A percentile compares a stretch with the other conserved stretches of the same genome.
Evolutionary conservation across 208 protist species (phyloP).

Genomic region (Porcisia hertigi): DNA sequence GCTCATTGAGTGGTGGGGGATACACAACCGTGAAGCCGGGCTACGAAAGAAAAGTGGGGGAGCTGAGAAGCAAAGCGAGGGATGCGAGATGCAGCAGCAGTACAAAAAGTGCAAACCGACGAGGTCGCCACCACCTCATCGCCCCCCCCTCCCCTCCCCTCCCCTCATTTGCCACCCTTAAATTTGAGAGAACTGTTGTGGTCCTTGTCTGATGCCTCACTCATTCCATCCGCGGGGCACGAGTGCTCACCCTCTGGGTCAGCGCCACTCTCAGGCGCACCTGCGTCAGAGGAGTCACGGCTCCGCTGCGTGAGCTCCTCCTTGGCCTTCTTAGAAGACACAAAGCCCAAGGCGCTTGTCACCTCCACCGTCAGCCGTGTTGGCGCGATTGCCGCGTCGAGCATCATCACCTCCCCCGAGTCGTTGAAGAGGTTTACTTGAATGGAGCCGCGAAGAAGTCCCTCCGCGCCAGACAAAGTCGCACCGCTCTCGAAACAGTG

Average conservation of each 20-base stretch:
- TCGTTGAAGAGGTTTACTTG: conserved; percentile 84
- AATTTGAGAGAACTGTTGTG: neutral
- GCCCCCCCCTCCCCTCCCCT: neutral
- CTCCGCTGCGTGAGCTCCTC: conserved; percentile 32
- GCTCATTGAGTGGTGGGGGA: too few relatives aligned
- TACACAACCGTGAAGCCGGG: too few relatives aligned
- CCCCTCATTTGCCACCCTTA: neutral
- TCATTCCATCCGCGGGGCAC: neutral
- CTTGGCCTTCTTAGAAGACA: conserved; percentile 14
- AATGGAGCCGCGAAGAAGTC: conserved; percentile 81
- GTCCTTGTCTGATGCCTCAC: neutral
- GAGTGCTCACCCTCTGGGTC: neutral
- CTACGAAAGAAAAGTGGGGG: too few relatives aligned
- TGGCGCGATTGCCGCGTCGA: conserved; percentile 76
- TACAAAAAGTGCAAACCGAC: too few relatives aligned
- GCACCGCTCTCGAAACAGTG: conserved; percentile 81
- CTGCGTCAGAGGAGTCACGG: neutral
- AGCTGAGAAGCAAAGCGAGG: too few relatives aligned
- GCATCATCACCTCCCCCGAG: conserved; percentile 55
- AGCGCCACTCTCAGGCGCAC: neutral
- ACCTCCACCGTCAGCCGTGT: conserved; percentile 53
- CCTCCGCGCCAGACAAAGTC: conserved; percentile 47
- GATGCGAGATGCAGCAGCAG: too few relatives aligned
- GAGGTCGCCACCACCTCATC: too few relatives aligned
- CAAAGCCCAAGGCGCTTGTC: conserved; percentile 21